These are phyloP conservation scores for Aspergillus fumigatiaffinis DNA, from an alignment of 2,329 filamentous ascomycete genomes.

Conservation along the genomic window DNA sequence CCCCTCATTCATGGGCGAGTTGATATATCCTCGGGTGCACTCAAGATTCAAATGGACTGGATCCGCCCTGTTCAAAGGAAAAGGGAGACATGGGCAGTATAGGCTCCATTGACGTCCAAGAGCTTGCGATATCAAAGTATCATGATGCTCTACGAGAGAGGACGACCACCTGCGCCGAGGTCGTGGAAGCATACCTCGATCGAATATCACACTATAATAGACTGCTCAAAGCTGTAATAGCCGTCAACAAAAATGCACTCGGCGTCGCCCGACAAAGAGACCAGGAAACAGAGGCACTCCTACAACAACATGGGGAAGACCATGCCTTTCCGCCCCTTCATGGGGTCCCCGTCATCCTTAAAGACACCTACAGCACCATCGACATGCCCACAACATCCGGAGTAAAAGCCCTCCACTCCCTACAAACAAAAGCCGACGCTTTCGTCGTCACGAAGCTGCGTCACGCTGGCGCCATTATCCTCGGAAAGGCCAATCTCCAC, in stretches of 20 bases:
- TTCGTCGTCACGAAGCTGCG: conserved; percentile 49
- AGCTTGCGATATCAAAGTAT: conserved; percentile 56
- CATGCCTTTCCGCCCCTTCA: conserved; percentile 41
- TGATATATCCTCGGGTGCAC: background rate
- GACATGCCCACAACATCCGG: conserved; percentile 58
- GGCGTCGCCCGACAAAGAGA: conserved; percentile 51
- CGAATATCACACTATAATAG: conserved; percentile 57
- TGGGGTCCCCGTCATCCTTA: conserved; percentile 59
- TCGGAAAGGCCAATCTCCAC: conserved; percentile 60
- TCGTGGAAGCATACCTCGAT: conserved; percentile 54
- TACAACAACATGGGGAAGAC: background rate
- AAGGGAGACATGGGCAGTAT: background rate
- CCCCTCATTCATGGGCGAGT: background rate
- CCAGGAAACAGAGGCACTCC: conserved; percentile 8
- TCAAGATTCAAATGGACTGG: background rate
- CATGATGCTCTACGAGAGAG: conserved; percentile 54
- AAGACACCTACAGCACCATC: conserved; percentile 60
- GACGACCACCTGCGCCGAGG: conserved; percentile 50
- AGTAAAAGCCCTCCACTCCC: conserved; percentile 46
- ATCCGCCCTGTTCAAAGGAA: background rate
- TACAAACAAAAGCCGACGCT: conserved; percentile 43
- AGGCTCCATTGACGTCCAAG: conserved; percentile 34
- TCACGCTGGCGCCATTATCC: conserved; percentile 52
- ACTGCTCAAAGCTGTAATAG: conserved; percentile 55
- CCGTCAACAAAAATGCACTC: conserved; percentile 49